Evolutionary conservation across 2,329 filamentous ascomycete genomes (phyloP), one percentile per base, ranked within the genome.

Genomic region (Trichoderma sp.): DNA sequence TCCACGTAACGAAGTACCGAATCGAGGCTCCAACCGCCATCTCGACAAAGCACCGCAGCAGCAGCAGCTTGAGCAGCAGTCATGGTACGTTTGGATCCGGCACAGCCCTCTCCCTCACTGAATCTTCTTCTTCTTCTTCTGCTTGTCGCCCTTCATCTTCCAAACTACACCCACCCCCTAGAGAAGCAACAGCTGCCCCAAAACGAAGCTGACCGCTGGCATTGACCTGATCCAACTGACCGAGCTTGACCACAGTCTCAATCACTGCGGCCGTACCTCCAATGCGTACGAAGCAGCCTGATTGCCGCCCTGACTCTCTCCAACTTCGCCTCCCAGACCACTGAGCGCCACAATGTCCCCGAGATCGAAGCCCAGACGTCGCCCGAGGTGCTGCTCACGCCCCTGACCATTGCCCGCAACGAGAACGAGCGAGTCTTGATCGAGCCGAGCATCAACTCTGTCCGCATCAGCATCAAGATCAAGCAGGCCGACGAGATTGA

Each of bases 401-500:
- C 95, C 21, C 84, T 99, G 72, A 94, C 91, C 32, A 89, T 99
- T 74, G 91, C 95, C 72, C 52, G 61, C 72, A 99, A 99, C 82
- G 94, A 98, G 82, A 97, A 97, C 80, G 96, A 99, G 86, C 90
- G 92, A 75, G 95, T 99, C 74, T 85, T 97, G 71, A 97, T 98
- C 78, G 95, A 98, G 83, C 94, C 96, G 66, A 96, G 92, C 80
- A 91, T 98, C 83, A 99, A 99, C 87, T 96, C 92, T 74, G 92
- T 99, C 74, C 91, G 96, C 75, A 92, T 99, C 77, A 97, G 93
- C 87, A 97, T 99, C 84, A 93, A 95, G 85, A 97, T 99, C 82
- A 99, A 99, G 84, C 96, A 99, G 85, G 96, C 96, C 71, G 96
- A 99, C 81, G 96, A 99, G 84, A 99, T 98, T 76, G 96, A 99